Conservation (phyloP, 2,329 filamentous ascomycete species). For the Cladophialophora immunda region DNA sequence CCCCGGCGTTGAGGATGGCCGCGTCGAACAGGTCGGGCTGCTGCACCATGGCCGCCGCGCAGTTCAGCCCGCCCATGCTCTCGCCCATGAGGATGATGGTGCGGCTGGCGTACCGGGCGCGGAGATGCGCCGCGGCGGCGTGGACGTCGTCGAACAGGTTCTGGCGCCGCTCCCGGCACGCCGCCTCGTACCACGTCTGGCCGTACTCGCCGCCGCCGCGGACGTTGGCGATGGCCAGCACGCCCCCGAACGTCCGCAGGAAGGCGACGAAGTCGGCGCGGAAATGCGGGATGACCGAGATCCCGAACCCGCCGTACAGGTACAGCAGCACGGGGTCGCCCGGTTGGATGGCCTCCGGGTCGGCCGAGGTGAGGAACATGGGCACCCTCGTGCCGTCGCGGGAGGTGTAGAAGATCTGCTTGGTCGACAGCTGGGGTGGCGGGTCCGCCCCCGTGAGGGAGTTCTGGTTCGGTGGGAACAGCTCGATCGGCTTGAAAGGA, state of each 20-base stretch:
- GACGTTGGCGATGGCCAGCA: conserved; percentile 22
- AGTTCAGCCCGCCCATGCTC: conserved; percentile 24
- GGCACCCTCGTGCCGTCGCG: conserved; percentile 20
- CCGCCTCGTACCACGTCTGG: conserved; percentile 8
- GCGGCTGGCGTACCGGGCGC: background rate
- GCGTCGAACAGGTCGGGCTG: conserved; percentile 19
- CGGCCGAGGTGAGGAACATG: conserved; percentile 20
- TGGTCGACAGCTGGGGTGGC: background rate
- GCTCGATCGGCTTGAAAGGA: conserved; percentile 1
- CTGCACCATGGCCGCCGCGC: conserved; percentile 17
- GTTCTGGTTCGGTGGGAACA: conserved; percentile 7
- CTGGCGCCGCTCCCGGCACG: background rate
- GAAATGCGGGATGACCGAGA: conserved; percentile 26
- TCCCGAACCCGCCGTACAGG: conserved; percentile 19
- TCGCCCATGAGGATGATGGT: conserved; percentile 27
- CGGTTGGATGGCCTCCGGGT: background rate
- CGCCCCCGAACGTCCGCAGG: conserved; percentile 2
- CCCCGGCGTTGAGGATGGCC: conserved; percentile 22
- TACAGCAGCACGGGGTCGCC: conserved; percentile 13
- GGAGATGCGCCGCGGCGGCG: background rate
- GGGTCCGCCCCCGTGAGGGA: background rate
- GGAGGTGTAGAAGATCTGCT: conserved; percentile 24
- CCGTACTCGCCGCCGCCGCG: conserved; percentile 26
- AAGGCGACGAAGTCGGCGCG: conserved; percentile 19
- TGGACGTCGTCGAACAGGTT: conserved; percentile 15